These are phyloP conservation scores for Pleurotus salmoneostramineus DNA, from an alignment of 768 basidiomycete species.

Conservation along the genomic window DNA sequence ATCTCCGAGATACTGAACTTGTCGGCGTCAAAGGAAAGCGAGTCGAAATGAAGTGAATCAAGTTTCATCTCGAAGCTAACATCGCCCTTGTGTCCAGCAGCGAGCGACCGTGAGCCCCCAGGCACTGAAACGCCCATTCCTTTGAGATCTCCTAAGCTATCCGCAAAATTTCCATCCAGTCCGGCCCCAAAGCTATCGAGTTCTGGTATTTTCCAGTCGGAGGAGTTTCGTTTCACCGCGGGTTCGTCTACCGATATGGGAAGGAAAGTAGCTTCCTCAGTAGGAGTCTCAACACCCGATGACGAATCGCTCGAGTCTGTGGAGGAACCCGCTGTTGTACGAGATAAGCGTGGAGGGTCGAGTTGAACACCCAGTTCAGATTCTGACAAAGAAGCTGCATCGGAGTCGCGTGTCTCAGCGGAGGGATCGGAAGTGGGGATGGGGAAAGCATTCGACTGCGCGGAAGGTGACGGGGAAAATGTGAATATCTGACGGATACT, in stretches of 20 bases:
- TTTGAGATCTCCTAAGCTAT: neutral
- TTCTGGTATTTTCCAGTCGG: slow-evolving; percentile 4
- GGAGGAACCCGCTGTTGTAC: slow-evolving; percentile 5
- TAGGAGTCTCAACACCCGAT: slow-evolving; percentile 7
- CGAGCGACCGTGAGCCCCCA: neutral
- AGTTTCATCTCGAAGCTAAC: slow-evolving; percentile 61
- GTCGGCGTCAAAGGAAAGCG: slow-evolving; percentile 63
- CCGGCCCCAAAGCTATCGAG: neutral
- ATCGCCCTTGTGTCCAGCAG: slow-evolving; percentile 25
- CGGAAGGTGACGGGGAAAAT: slow-evolving; percentile 20
- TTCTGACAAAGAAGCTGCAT: slow-evolving; percentile 4
- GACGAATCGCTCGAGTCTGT: neutral
- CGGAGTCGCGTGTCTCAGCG: neutral
- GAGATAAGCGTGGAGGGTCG: slow-evolving; percentile 2
- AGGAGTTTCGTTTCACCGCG: neutral
- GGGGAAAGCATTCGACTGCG: neutral
- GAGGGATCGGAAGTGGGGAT: slow-evolving; percentile 5
- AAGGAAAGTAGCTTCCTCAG: slow-evolving; percentile 15
- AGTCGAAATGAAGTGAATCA: slow-evolving; percentile 72
- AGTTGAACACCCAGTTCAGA: slow-evolving; percentile 4
- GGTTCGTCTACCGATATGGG: slow-evolving; percentile 9
- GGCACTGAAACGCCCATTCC: no score
- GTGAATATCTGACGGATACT: slow-evolving; percentile 36
- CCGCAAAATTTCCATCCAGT: neutral
- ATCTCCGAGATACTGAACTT: slow-evolving; percentile 31